Conservation (phyloP, 2,329 filamentous ascomycete species). For the Trichoderma brevicompactum region DNA sequence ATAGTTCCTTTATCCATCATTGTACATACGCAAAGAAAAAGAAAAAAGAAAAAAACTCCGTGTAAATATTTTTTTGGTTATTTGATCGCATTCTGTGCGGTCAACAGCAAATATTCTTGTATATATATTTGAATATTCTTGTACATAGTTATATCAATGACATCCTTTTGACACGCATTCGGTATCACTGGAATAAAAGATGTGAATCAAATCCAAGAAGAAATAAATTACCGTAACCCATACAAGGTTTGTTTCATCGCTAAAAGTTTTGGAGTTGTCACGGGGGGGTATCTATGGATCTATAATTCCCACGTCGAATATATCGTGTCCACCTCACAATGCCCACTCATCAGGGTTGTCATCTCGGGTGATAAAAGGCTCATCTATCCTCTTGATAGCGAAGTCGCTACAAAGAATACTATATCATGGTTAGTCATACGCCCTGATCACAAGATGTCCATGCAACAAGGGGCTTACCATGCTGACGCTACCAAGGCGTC, state of each 20-base stretch:
- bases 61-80: neutral
- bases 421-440: slow-evolving; percentile 29
- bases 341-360: slow-evolving; percentile 85
- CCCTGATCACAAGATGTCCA: neutral
- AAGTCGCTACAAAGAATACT: slow-evolving; percentile 94
- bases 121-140: neutral
- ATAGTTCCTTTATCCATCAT: neutral
- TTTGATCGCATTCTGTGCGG: neutral
- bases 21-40: neutral
- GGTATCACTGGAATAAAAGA: neutral
- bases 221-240: neutral
- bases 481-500: slow-evolving; percentile 89
- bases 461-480: slow-evolving; percentile 64
- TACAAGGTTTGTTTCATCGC: neutral
- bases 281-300: slow-evolving; percentile 26
- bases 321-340: slow-evolving; percentile 46
- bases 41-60: neutral
- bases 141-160: neutral
- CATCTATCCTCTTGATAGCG: slow-evolving; percentile 91
- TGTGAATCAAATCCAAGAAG: neutral
- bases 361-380: slow-evolving; percentile 78
- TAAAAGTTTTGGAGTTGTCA: slow-evolving; percentile 17
- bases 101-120: slow-evolving; percentile 1
- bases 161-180: neutral
- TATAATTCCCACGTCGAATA: slow-evolving; percentile 23